Conservation (phyloP, 805 yeast genomes). For the Lipomyces starkeyi region DNA sequence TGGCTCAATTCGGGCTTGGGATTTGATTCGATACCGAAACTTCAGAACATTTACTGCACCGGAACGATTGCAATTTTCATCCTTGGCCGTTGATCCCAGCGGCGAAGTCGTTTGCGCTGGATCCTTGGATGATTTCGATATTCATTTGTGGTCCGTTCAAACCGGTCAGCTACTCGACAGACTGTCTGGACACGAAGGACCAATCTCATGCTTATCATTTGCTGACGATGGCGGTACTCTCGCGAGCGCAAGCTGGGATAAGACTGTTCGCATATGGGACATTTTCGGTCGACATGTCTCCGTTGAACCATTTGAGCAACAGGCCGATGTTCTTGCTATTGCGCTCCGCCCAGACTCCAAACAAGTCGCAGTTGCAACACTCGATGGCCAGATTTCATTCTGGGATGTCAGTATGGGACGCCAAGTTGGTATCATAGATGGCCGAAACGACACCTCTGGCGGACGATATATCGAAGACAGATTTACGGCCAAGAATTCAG, state of each 20-base stretch:
- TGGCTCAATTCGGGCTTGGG: constrained; percentile 98
- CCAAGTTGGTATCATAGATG: constrained; percentile 84
- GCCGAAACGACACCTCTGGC: constrained; percentile 79
- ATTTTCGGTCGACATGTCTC: constrained; percentile 84
- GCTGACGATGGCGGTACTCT: constrained; percentile 76
- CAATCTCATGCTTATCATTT: constrained; percentile 84
- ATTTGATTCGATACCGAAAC: constrained; percentile 86
- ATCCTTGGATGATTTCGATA: constrained; percentile 84
- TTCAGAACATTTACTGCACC: constrained; percentile 95
- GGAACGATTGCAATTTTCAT: constrained; percentile 81
- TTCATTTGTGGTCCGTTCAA: constrained; percentile 97
- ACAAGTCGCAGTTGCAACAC: constrained; percentile 82
- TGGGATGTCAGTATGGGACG: constrained; percentile 84
- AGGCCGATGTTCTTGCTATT: constrained; percentile 80
- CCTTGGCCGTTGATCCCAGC: constrained; percentile 93
- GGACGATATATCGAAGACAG: constrained; percentile 86
- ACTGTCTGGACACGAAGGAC: constrained; percentile 93
- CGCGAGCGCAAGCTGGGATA: constrained; percentile 97
- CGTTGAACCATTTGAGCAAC: constrained; percentile 88
- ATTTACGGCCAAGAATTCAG: constrained; percentile 78
- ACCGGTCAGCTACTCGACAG: constrained; percentile 89
- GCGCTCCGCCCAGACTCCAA: constrained; percentile 93
- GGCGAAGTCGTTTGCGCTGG: constrained; percentile 98
- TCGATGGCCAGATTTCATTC: constrained; percentile 84
- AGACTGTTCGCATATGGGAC: constrained; percentile 90